These are phyloP conservation scores for Sordaria brevicollis DNA, from an alignment of 495 filamentous ascomycete species.

Conservation along the genomic window DNA sequence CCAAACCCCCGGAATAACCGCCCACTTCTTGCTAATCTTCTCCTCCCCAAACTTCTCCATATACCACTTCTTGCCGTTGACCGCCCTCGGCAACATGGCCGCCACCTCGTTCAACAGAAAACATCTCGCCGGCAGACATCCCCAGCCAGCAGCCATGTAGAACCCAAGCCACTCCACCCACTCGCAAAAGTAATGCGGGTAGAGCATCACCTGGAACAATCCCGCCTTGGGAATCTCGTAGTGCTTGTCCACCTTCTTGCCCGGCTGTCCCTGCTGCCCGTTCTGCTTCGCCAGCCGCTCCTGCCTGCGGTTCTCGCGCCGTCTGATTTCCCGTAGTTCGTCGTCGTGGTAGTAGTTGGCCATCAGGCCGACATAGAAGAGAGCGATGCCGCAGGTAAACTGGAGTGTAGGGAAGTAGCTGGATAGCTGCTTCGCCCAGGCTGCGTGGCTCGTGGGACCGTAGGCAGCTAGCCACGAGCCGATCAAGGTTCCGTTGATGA, in stretches of 20 bases:
- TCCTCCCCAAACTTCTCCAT: slow-evolving; percentile 74
- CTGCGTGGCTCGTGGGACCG: slow-evolving; percentile 48
- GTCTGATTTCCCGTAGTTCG: slow-evolving; percentile 64
- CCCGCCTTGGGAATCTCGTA: slow-evolving; percentile 81
- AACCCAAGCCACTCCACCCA: slow-evolving; percentile 96
- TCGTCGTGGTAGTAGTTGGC: slow-evolving; percentile 82
- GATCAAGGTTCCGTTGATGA: slow-evolving; percentile 65
- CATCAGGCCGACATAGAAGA: slow-evolving; percentile 54
- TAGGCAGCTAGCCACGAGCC: slow-evolving; percentile 74
- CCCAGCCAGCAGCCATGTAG: slow-evolving; percentile 54
- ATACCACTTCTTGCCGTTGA: slow-evolving; percentile 83
- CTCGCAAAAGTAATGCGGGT: slow-evolving; percentile 88
- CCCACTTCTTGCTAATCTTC: slow-evolving; percentile 62
- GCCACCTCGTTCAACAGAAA: slow-evolving; percentile 82
- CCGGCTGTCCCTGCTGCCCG: slow-evolving; percentile 24
- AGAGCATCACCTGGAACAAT: slow-evolving; percentile 72
- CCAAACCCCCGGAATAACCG: slow-evolving; percentile 70
- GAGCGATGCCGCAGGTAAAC: slow-evolving; percentile 35
- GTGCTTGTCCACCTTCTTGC: slow-evolving; percentile 54
- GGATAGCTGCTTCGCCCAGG: slow-evolving; percentile 40
- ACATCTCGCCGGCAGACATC: slow-evolving; percentile 59
- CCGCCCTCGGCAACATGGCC: slow-evolving; percentile 82
- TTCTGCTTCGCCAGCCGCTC: slow-evolving; percentile 30
- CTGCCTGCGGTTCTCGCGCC: slow-evolving; percentile 41
- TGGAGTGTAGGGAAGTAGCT: slow-evolving; percentile 26